These are phyloP conservation scores for Coprinopsis sp. DNA, from an alignment of 768 basidiomycete species.

Conservation along the genomic window DNA sequence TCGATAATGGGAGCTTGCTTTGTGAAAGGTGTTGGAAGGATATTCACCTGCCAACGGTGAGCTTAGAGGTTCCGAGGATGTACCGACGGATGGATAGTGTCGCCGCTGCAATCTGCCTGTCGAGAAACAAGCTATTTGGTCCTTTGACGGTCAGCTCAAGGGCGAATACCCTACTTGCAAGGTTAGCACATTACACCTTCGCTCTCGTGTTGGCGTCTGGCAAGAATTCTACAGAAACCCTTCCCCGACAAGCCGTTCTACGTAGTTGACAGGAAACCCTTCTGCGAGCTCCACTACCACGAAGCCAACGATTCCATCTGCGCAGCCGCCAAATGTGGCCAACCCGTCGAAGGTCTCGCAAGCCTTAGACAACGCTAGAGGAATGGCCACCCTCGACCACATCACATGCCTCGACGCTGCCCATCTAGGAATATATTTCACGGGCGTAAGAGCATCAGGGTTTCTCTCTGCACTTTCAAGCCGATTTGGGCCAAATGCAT, in stretches of 20 bases:
- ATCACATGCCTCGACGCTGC: too few species aligned
- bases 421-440: too few species aligned
- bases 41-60: slow-evolving; percentile 89
- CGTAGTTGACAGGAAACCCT: slow-evolving; percentile 84
- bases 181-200: slow-evolving; percentile 28
- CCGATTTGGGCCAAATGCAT: too few species aligned
- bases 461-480: too few species aligned
- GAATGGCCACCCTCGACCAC: too few species aligned
- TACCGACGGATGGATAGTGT: slow-evolving; percentile 45
- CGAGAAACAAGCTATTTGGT: slow-evolving; percentile 87
- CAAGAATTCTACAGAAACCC: slow-evolving; percentile 29
- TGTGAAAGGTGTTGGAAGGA: slow-evolving; percentile 95
- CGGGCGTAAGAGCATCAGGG: too few species aligned
- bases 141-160: slow-evolving; percentile 89
- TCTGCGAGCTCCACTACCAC: slow-evolving; percentile 91
- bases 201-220: slow-evolving; percentile 6
- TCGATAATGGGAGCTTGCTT: slow-evolving; percentile 67
- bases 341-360: slow-evolving; percentile 90
- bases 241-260: slow-evolving; percentile 93
- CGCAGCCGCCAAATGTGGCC: slow-evolving; percentile 68
- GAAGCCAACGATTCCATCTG: slow-evolving; percentile 89
- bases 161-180: slow-evolving; percentile 88
- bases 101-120: slow-evolving; percentile 84
- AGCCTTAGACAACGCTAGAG: too few species aligned
- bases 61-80: slow-evolving; percentile 22